Conservation (phyloP, 2,329 filamentous ascomycete genomes). For the Aspergillus phoenicis region DNA sequence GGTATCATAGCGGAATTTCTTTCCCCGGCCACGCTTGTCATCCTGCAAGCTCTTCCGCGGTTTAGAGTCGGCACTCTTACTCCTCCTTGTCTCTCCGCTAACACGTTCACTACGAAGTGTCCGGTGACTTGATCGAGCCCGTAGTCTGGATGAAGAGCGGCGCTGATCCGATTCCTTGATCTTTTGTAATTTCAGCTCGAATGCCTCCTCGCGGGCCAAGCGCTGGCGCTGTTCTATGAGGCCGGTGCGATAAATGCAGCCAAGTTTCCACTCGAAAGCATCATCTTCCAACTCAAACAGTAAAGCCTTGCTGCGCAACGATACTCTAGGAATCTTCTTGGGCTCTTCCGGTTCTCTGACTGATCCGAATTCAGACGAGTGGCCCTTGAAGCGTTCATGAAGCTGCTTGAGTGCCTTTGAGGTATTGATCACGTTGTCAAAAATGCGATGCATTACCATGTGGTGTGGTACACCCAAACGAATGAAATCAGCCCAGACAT, state of each 20-base stretch:
- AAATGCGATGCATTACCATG: conserved; percentile 81
- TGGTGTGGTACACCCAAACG: conserved; percentile 88
- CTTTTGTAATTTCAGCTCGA: conserved; percentile 81
- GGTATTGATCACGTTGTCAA: conserved; percentile 90
- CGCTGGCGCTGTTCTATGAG: conserved; percentile 87
- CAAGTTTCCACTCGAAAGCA: conserved; percentile 95
- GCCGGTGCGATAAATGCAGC: conserved; percentile 88
- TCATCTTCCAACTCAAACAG: conserved; percentile 94
- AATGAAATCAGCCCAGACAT: conserved; percentile 82
- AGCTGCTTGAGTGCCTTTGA: conserved; percentile 86
- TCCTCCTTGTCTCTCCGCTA: conserved; percentile 49
- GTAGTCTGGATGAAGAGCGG: conserved; percentile 53
- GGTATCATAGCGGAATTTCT: conserved; percentile 69
- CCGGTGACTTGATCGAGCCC: conserved; percentile 55
- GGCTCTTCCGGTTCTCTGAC: conserved; percentile 83
- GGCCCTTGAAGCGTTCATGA: conserved; percentile 88
- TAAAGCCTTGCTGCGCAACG: conserved; percentile 76
- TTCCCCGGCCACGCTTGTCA: conserved; percentile 39
- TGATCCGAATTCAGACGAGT: conserved; percentile 83
- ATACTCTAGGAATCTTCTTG: conserved; percentile 83
- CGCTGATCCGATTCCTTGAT: conserved; percentile 68
- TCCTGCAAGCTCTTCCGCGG: conserved; percentile 33
- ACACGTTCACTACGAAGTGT: conserved; percentile 45
- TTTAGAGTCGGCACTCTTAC: conserved; percentile 59
- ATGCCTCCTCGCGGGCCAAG: conserved; percentile 86